Percentiles rank a stretch among this genome's conserved stretches.
Conservation (phyloP, 2,329 filamentous ascomycete species). For the Aspergillus pseudoterreus region DNA sequence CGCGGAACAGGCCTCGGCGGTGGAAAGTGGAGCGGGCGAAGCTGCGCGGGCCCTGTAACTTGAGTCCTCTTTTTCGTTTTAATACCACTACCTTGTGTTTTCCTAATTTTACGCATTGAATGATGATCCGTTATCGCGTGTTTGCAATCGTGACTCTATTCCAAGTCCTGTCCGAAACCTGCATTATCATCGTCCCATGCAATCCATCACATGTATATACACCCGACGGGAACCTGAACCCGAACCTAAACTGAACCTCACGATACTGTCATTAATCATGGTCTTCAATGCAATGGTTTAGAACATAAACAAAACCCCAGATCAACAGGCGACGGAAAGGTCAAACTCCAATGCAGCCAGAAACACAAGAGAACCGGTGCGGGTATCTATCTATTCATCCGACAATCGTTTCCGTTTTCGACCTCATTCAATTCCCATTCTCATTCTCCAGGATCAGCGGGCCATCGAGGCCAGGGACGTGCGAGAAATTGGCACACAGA, state of each 20-base stretch:
- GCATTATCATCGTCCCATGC: too few species aligned
- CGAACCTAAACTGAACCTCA: neutral
- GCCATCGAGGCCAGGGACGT: constrained; percentile 60
- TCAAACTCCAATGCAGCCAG: neutral
- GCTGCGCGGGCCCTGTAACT: constrained; percentile 52
- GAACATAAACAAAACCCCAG: neutral
- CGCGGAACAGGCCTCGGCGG: constrained; percentile 50
- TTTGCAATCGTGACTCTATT: too few species aligned
- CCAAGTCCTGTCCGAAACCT: too few species aligned
- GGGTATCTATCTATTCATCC: constrained; percentile 21
- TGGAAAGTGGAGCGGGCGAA: constrained; percentile 58
- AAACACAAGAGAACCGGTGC: constrained; percentile 16
- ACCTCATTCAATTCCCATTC: constrained; percentile 26
- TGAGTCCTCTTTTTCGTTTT: too few species aligned
- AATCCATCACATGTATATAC: neutral
- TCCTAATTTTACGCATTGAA: too few species aligned
- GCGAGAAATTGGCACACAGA: constrained; percentile 84
- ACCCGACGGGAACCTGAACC: neutral
- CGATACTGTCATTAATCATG: neutral
- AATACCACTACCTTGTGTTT: constrained; percentile 7
- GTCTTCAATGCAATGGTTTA: neutral
- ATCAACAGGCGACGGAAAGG: neutral
- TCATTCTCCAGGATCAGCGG: constrained; percentile 59
- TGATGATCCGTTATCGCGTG: too few species aligned
- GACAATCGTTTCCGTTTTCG: neutral